Evolutionary conservation across 2,329 filamentous ascomycete genomes (phyloP), one percentile per base, ranked within the genome.

Genomic region (Chaetomiaceae sp.): DNA sequence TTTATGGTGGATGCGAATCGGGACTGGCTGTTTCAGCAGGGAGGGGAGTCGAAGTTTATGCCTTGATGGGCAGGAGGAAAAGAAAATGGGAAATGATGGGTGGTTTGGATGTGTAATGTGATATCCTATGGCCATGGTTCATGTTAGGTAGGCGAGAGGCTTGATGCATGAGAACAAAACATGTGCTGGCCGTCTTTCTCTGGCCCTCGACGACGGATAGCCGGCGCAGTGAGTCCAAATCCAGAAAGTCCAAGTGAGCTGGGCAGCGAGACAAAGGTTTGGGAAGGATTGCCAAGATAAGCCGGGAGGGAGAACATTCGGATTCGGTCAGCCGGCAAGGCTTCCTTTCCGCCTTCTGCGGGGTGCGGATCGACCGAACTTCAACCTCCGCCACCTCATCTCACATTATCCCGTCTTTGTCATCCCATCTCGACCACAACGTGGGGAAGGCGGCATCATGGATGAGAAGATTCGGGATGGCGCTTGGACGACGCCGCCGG

Each of bases 1-100:
- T 89, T 87, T 62, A 88, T 86, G 80, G 79, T 88, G 27, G 85
- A 89, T 69, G 83, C 81, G 2, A 87, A 81, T 61, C 83, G 83
- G 57, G 86, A 89, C 66, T 89, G 87, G 86, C 76, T 89, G 12
- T 59, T 61, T 40, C 54, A 60, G 33, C 56, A 59, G 51, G 60
- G 61, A n/a, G n/a, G n/a, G 1, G 59, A 58, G 15, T 53, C 51
- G 5, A 63, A 63, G 50, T 63, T 57, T 47, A 22, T 62, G 54
- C 23, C 42, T 15, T 60, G 44, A 59, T 25, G 19, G 8, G 44
- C 25, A 15, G 36, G 42, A 38, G 47, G n/a, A 33, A 25, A 36
- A 17, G 6, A 39, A 33, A 33, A 33, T n/a, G n/a, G n/a, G n/a
- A 9, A 14, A 27, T 47, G 39, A 44, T 51, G 34, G n/a, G 17